Evolutionary conservation across 345 rosid species (phyloP).

Genomic region (Hirschfeldia incana): DNA sequence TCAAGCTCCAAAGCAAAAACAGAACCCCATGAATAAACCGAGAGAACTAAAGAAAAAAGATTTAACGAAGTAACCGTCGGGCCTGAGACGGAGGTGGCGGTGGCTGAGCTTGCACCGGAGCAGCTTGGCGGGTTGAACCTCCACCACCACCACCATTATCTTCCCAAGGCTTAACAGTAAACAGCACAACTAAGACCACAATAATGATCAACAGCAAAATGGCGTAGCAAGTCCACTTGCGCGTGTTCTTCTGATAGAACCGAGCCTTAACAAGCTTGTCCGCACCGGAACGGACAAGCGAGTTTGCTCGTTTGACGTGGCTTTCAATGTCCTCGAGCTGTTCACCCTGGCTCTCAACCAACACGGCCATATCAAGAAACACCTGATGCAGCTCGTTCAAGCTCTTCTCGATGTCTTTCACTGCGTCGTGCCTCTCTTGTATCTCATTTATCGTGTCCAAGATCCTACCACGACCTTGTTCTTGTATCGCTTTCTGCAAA

Average conservation of each 20-base stretch:
- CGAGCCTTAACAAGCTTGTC: slow-evolving; percentile 54
- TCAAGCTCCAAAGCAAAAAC: too few species aligned
- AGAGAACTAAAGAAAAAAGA: not conserved
- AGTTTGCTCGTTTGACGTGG: slow-evolving; percentile 63
- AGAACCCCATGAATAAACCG: too few species aligned
- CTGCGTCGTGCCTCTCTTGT: slow-evolving; percentile 90
- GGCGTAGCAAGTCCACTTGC: slow-evolving; percentile 78
- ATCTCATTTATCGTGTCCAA: slow-evolving; percentile 75
- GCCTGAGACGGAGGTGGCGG: slow-evolving; percentile 23
- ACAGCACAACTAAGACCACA: slow-evolving; percentile 63
- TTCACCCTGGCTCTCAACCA: slow-evolving; percentile 69
- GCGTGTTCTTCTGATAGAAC: slow-evolving; percentile 61
- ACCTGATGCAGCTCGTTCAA: slow-evolving; percentile 85
- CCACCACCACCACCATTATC: slow-evolving; percentile 30
- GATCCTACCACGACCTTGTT: slow-evolving; percentile 80
- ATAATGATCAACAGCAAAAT: slow-evolving; percentile 64
- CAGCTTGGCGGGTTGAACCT: slow-evolving; percentile 19
- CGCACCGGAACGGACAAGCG: slow-evolving; percentile 60
- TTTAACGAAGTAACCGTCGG: slow-evolving; percentile 35
- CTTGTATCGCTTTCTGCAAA: slow-evolving; percentile 84
- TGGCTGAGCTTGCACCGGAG: slow-evolving; percentile 34
- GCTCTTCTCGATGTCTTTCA: slow-evolving; percentile 71
- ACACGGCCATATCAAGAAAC: slow-evolving; percentile 76
- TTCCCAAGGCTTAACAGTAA: slow-evolving; percentile 73
- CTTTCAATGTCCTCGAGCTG: slow-evolving; percentile 73